Conservation (phyloP, 1,139 yeast genomes). For the Ogataea hybrid region DNA sequence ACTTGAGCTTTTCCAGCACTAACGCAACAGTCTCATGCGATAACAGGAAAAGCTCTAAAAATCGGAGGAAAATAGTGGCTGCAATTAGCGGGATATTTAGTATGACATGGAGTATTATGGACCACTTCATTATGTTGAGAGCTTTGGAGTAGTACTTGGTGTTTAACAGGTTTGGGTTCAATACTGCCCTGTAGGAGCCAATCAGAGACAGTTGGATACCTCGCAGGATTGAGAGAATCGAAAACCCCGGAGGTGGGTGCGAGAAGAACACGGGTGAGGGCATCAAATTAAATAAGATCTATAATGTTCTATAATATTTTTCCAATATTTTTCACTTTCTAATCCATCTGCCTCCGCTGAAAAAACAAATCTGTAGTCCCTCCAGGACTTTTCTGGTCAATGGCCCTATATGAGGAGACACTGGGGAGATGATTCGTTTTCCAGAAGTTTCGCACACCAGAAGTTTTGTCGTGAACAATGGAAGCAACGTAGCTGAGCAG, state of each 20-base stretch:
- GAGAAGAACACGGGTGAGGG: conserved; percentile 50
- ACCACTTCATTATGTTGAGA: conserved; percentile 34
- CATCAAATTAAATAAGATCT: conserved; percentile 30
- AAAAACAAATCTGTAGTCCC: conserved; percentile 22
- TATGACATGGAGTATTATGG: conserved; percentile 38
- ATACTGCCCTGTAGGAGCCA: conserved; percentile 48
- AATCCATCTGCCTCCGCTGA: conserved; percentile 27
- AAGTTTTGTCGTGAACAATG: conserved; percentile 22
- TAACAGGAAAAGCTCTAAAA: conserved; percentile 15
- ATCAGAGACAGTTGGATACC: conserved; percentile 53
- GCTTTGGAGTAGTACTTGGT: conserved; percentile 38
- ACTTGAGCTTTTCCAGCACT: conserved; percentile 29
- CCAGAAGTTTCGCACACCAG: conserved; percentile 23
- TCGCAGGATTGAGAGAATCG: conserved; percentile 45
- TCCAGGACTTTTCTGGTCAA: conserved; percentile 12
- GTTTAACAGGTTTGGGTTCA: conserved; percentile 41
- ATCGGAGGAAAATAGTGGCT: conserved; percentile 20
- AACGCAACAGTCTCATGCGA: conserved; percentile 17
- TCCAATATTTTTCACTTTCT: conserved; percentile 1
- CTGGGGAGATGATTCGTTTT: conserved; percentile 7
- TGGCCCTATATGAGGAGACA: conserved; percentile 3
- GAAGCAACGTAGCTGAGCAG: conserved; percentile 29
- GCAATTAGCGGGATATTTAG: conserved; percentile 37
- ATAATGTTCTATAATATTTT: not conserved
- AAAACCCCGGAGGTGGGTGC: conserved; percentile 49